A percentile compares a stretch with the other conserved stretches of the same genome.
These are phyloP conservation scores for Medicago arabica DNA, from an alignment of 306 rosid species.

Conservation along the genomic window DNA sequence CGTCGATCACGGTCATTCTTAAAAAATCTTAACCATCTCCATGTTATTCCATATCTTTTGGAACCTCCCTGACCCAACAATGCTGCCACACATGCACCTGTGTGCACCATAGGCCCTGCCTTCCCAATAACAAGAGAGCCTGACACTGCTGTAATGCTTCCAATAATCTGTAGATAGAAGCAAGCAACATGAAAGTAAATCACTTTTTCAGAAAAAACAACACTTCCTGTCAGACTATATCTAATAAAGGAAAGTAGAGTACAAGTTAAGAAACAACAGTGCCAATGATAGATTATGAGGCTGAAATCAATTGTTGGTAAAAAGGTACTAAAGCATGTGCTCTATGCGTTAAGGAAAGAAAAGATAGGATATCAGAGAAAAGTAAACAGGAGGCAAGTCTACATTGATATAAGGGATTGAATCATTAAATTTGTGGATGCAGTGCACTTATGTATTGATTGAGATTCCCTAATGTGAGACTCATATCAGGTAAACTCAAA, in stretches of 20 bases:
- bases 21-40: conserved; percentile 82
- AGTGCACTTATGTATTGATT: no score
- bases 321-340: not conserved
- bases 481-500: not conserved
- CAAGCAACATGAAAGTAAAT: conserved; percentile 38
- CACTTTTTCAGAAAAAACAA: conserved; percentile 35
- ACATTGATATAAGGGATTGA: no score
- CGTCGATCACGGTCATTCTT: conserved; percentile 91
- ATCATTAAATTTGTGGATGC: no score
- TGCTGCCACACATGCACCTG: conserved; percentile 93
- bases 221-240: not conserved
- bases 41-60: conserved; percentile 66
- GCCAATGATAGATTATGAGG: not conserved
- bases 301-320: not conserved
- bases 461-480: no score
- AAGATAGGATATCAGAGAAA: no score
- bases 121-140: conserved; percentile 84
- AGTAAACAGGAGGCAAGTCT: no score
- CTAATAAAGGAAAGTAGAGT: not conserved
- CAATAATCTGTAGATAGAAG: conserved; percentile 68
- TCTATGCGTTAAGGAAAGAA: not conserved
- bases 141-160: conserved; percentile 91
- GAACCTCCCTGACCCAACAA: conserved; percentile 91
- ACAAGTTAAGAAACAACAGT: not conserved
- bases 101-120: conserved; percentile 98